Base-by-base conservation (phyloP, 148 eudicot genomes). In the Polygonum maritimum region DNA sequence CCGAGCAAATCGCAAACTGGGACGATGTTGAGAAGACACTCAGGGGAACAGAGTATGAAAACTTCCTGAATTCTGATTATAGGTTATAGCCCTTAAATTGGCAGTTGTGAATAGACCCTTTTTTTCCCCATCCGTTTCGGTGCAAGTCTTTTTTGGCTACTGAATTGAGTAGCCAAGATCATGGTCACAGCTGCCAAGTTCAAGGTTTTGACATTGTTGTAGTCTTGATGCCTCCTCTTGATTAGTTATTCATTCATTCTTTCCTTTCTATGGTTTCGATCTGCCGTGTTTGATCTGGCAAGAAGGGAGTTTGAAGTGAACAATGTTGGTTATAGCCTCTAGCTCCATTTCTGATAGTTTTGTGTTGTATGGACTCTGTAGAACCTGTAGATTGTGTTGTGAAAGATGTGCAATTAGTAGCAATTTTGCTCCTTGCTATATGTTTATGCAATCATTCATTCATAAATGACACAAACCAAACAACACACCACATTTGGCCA, bases 1-100 rank as follows among this genome's bases (percentile, higher is more conserved):
- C 88, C 0, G 86, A 83, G 58, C 93, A 92, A 58, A 91, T 94
- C 71, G 85, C 87, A 36, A 94, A 94, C 79, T 94, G 97, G 97
- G 86, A 40, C 21, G 97, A 92, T 19, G 70, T 94, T 44, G 48
- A 79, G 77, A 92, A 77, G 81, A 77, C 88, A 19, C 98, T 94
- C 14, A 83, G 83, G 19, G 98, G 97, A 58, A 90, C 98, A 7
- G 86, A 81, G 47, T 94, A 85, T 57, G 87, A 94, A 73, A 85
- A 81, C 62, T 92, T 84, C 49, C 82, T 93, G 36, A 75, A 77
- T 11, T 80, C 76, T 74, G 94, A 94, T 81, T 88, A 89, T 80
- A 78, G 81, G 48, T 75, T 83, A 57, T 89, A 87, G 85, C 45
- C 69, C 69, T 26, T 38, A 4, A 67, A 19, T 67, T 16, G 71